Percentiles rank a stretch among this genome's conserved stretches.
Conservation (phyloP, 164 flowering plant species). For the Macadamia tetraphylla region DNA sequence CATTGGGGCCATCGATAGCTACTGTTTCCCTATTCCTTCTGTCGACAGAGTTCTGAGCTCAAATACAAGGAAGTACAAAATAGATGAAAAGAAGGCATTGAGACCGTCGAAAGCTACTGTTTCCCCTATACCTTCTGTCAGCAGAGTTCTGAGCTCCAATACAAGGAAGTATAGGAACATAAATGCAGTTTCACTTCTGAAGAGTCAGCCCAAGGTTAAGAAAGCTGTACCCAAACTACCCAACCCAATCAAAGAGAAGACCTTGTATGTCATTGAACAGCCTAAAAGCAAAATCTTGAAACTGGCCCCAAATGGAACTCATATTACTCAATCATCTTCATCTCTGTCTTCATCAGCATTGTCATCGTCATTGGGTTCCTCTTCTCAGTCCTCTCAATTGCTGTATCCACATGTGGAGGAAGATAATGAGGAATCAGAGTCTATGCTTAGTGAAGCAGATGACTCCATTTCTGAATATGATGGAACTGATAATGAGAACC, state of each 20-base stretch:
- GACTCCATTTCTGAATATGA: slow-evolving; percentile 9
- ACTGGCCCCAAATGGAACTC: neutral
- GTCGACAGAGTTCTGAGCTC: slow-evolving; percentile 23
- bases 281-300: slow-evolving; percentile 17
- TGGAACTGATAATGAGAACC: slow-evolving; percentile 8
- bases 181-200: slow-evolving; percentile 21
- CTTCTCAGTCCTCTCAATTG: slow-evolving; percentile 8
- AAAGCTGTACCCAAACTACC: slow-evolving; percentile 14
- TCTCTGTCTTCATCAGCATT: slow-evolving; percentile 10
- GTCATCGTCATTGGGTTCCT: slow-evolving; percentile 7
- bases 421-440: slow-evolving; percentile 12
- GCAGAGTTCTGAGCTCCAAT: slow-evolving; percentile 25
- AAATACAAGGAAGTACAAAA: slow-evolving; percentile 22
- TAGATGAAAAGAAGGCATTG: slow-evolving; percentile 19
- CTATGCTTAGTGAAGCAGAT: slow-evolving; percentile 12
- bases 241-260: slow-evolving; percentile 29
- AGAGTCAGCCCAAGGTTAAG: slow-evolving; percentile 18
- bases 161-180: slow-evolving; percentile 17
- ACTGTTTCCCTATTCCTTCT: slow-evolving; percentile 30
- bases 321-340: slow-evolving; percentile 8
- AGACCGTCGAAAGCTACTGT: slow-evolving; percentile 19
- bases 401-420: slow-evolving; percentile 13
- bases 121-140: slow-evolving; percentile 29
- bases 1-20: slow-evolving; percentile 15
- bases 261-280: slow-evolving; percentile 29